Percentiles rank a stretch among this genome's conserved stretches.
These are phyloP conservation scores for Penicillium salamii DNA, from an alignment of 495 filamentous ascomycete genomes.

Conservation along the genomic window DNA sequence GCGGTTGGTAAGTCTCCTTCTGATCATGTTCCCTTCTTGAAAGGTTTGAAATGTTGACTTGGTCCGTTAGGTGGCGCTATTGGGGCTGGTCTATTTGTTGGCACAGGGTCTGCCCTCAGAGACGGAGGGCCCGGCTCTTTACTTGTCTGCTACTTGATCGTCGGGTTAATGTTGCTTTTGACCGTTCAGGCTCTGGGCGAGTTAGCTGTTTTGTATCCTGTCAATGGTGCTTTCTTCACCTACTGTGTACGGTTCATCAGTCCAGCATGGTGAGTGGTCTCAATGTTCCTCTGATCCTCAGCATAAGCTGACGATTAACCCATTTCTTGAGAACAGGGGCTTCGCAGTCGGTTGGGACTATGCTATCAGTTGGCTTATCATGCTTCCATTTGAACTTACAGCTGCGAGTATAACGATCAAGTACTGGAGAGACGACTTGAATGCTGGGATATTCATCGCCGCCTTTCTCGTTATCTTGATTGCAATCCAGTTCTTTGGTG, in stretches of 20 bases:
- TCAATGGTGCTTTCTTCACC: constrained; percentile 60
- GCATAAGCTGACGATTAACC: neutral
- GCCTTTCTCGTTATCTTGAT: constrained; percentile 52
- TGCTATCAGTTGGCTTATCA: constrained; percentile 65
- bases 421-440: constrained; percentile 61
- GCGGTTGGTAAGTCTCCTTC: constrained; percentile 60
- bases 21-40: neutral
- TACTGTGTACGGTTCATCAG: constrained; percentile 56
- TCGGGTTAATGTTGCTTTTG: constrained; percentile 52
- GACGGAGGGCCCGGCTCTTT: constrained; percentile 43
- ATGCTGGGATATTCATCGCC: constrained; percentile 61
- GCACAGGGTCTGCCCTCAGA: constrained; percentile 42
- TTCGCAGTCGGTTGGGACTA: constrained; percentile 66
- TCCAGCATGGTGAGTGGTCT: constrained; percentile 45
- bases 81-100: constrained; percentile 53
- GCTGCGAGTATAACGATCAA: constrained; percentile 76
- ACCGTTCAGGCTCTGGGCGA: constrained; percentile 68
- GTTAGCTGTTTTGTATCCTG: constrained; percentile 66
- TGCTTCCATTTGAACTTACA: constrained; percentile 62
- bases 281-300: neutral
- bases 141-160: constrained; percentile 46
- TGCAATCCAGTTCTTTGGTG: constrained; percentile 51
- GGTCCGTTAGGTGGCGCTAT: constrained; percentile 45
- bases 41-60: neutral
- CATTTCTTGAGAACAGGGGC: constrained; percentile 25